Base-by-base conservation (phyloP, 805 yeast species). In the Metschnikowia dekortorum region DNA sequence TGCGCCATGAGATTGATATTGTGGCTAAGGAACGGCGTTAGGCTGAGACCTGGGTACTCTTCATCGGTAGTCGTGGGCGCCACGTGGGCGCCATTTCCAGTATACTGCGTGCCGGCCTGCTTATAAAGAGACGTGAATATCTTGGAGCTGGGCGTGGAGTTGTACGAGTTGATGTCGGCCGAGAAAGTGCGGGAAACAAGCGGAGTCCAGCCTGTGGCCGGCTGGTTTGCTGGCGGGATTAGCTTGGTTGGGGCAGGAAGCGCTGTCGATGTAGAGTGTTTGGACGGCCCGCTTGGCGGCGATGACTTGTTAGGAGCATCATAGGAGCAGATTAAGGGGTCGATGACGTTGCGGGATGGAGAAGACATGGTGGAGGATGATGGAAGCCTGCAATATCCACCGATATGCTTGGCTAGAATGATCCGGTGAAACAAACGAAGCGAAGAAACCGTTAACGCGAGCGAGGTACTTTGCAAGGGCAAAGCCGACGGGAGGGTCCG, bases 181-280 rank as follows among this genome's bases (percentile, higher is more conserved):
- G 54, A 64, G 48, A 69, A 57, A 6, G 75, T 71, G 39, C 71
- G 69, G 2, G 71, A 63, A 6, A 73, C 69, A 26, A 71, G 55
- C 18, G 78, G 78, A 8, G 78, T 73, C 78, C 77, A 73, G 2
- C 75, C 75, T 5, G 74, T 59, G 13, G 39, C n/a, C 10, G 46
- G 46, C 26, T 46, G 46, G 26, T 7, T 28, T 8, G 33, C 13
- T 14, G 32, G 39, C 8, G 46, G 46, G 10, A 36, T 28, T 28
- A 22, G 26, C 11, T 34, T 35, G 4, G 44, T 8, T 4, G 49
- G 37, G 13, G 18, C 31, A 10, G 37, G 6, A 18, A 43, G 42
- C 18, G 33, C 28, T 7, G 36, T 22, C 9, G 51, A 14, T 14
- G 26, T 29, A 26, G 46, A 34, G 32, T 18, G 43, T 39, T 29